phyloP scores from a whole-genome alignment of 768 basidiomycete species.

The Clathrus columnatus region DNA sequence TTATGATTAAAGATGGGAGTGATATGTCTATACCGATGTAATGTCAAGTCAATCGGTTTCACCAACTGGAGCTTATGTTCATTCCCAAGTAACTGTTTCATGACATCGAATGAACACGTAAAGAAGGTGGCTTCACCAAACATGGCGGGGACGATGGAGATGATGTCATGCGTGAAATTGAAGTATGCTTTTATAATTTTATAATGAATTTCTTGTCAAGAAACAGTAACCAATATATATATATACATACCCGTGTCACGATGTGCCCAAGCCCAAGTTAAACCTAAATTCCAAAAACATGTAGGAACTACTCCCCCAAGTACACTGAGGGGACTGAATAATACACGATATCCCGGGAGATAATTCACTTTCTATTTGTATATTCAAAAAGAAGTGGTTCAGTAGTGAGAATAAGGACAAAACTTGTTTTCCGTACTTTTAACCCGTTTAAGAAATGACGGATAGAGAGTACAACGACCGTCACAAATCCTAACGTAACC shows the following conservation, averaged over 20 bases:
- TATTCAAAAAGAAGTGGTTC: neutral
- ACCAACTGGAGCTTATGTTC: conserved; percentile 14
- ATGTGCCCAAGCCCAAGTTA: neutral
- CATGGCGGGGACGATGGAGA: conserved; percentile 18
- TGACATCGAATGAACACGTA: conserved; percentile 20
- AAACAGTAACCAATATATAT: neutral
- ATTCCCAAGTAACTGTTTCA: conserved; percentile 17
- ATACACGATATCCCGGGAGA: neutral
- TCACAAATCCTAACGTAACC: too few species aligned
- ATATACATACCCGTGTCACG: neutral
- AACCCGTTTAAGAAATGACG: neutral
- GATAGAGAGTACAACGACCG: neutral
- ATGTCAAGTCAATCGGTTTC: conserved; percentile 13
- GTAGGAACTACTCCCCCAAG: neutral
- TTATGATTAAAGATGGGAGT: neutral
- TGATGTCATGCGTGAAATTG: conserved; percentile 19
- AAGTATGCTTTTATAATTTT: conserved; percentile 14
- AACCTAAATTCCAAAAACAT: neutral
- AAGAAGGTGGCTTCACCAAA: conserved; percentile 16
- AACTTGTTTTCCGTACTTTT: neutral
- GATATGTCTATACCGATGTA: neutral
- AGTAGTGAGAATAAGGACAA: neutral
- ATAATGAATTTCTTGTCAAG: neutral
- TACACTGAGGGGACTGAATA: neutral
- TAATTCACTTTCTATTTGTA: neutral